phyloP scores from a whole-genome alignment of 495 filamentous ascomycete genomes.

The Aspergillus nanangensis region DNA sequence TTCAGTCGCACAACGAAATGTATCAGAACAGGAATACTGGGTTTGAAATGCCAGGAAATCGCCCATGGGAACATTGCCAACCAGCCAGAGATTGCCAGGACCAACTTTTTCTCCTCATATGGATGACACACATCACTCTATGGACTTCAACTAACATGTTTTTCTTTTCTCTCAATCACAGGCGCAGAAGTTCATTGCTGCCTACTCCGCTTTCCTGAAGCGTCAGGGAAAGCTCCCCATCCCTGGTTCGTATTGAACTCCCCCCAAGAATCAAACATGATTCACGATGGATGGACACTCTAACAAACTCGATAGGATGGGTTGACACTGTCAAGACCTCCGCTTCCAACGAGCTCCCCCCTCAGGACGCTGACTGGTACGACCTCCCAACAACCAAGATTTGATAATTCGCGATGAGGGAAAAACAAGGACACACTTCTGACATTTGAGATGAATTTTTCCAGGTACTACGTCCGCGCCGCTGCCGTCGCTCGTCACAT shows the following conservation, averaged over 20 bases:
- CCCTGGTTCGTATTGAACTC: conserved; percentile 56
- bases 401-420: no score
- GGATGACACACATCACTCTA: no score
- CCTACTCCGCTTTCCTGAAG: conserved; percentile 97
- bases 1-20: no score
- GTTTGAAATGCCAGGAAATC: no score
- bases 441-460: no score
- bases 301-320: conserved; percentile 68
- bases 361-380: conserved; percentile 92
- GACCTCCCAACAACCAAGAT: conserved; percentile 14
- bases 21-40: no score
- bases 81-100: no score
- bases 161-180: conserved; percentile 29
- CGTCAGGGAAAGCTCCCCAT: conserved; percentile 97
- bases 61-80: no score
- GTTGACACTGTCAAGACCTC: conserved; percentile 99
- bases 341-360: conserved; percentile 90
- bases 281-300: no score
- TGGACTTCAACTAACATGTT: conserved; percentile 17
- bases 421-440: no score
- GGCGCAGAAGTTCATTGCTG: conserved; percentile 92
- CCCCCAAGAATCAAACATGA: no score
- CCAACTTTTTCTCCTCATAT: no score
- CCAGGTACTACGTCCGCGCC: conserved; percentile 92
- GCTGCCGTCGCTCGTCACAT: conserved; percentile 94